Percentiles rank a stretch among this genome's conserved stretches.
Evolutionary conservation across 176 grass and related monocot species (phyloP).

Genomic region (Hordeum marinum): DNA sequence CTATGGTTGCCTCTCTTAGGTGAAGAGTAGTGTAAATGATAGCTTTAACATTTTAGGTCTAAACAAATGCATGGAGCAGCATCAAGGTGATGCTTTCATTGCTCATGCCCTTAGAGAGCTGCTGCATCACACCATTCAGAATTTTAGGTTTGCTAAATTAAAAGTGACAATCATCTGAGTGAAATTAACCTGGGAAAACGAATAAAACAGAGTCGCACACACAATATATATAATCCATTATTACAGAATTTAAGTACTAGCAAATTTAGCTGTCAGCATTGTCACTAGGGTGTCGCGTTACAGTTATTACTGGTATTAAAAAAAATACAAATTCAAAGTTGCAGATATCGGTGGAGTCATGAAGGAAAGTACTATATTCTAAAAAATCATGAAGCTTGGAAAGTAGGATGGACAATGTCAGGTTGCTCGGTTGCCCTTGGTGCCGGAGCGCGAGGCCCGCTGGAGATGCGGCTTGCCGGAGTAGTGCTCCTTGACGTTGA

Average conservation of each 20-base stretch:
- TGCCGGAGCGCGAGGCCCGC: not conserved
- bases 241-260: not conserved
- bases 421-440: conserved; percentile 1
- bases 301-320: not conserved
- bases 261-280: not conserved
- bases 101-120: too few relatives aligned
- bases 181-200: not conserved
- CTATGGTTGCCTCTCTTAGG: too few relatives aligned
- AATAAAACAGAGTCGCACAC: not conserved
- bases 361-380: too few relatives aligned
- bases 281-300: not conserved
- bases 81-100: too few relatives aligned
- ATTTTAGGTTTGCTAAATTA: not conserved
- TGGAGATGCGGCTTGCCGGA: conserved; percentile 23
- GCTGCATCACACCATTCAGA: not conserved
- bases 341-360: not conserved
- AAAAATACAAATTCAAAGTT: not conserved
- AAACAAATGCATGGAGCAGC: too few relatives aligned
- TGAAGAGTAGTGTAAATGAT: too few relatives aligned
- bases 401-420: not conserved
- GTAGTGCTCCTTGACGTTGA: conserved; percentile 38
- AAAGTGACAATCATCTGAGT: not conserved
- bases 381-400: too few relatives aligned
- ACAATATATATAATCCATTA: not conserved
- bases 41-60: too few relatives aligned